Evolutionary conservation across 2,329 filamentous ascomycete species (phyloP).

Genomic region (Cadophora luteo-olivacea): DNA sequence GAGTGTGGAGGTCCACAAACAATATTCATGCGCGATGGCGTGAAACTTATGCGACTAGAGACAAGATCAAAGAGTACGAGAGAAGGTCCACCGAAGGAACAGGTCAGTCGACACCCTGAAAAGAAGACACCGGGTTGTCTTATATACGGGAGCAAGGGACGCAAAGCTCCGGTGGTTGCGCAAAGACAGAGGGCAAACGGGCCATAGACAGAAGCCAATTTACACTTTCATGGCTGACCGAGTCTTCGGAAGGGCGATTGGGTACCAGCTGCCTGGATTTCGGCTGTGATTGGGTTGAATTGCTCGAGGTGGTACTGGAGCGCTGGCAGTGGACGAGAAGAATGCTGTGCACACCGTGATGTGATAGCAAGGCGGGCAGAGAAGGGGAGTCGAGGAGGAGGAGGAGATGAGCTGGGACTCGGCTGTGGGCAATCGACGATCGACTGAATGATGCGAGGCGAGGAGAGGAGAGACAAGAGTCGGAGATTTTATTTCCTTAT

Average conservation of each 20-base stretch:
- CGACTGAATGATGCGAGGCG: not conserved
- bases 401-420: not conserved
- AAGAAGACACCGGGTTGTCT: not conserved
- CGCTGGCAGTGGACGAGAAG: conserved; percentile 16
- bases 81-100: not conserved
- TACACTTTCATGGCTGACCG: conserved; percentile 12
- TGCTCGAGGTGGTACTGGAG: conserved; percentile 12
- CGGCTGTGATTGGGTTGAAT: conserved; percentile 12
- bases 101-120: not conserved
- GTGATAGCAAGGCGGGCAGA: not conserved
- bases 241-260: conserved; percentile 16
- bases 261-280: conserved; percentile 17
- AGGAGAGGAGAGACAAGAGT: not conserved
- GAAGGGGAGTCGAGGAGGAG: not conserved
- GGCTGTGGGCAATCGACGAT: conserved; percentile 15
- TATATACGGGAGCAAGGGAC: conserved; percentile 19
- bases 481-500: conserved; percentile 20
- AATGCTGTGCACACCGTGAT: conserved; percentile 10
- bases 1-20: not conserved
- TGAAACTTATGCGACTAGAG: conserved; percentile 4
- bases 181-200: not conserved
- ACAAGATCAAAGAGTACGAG: not conserved
- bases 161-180: conserved; percentile 8
- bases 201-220: conserved; percentile 13
- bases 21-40: conserved; percentile 3